Conservation (phyloP, 495 filamentous ascomycete genomes). For the Penicillium chermesinum region DNA sequence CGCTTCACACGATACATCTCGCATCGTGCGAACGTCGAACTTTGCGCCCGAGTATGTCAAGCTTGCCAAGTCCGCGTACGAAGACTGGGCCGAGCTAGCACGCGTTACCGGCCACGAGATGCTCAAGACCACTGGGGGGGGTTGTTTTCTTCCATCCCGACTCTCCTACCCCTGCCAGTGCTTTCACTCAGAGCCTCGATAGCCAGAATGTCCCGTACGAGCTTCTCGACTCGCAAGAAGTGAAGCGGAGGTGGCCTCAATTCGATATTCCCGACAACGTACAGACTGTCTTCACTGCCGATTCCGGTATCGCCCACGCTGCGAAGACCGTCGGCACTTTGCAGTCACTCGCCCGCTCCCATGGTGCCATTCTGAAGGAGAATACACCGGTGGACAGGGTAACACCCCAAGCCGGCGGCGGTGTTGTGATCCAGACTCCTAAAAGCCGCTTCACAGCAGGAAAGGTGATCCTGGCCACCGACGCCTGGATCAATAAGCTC, state of each 20-base stretch:
- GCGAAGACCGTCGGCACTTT: conserved; percentile 18
- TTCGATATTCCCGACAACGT: conserved; percentile 22
- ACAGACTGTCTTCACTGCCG: conserved; percentile 20
- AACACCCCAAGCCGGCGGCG: conserved; percentile 13
- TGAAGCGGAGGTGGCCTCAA: conserved; percentile 25
- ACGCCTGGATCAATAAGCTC: conserved; percentile 28
- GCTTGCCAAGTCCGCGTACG: conserved; percentile 16
- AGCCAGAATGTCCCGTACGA: conserved; percentile 20
- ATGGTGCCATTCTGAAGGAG: conserved; percentile 22
- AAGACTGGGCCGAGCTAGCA: conserved; percentile 19
- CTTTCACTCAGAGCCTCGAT: conserved; percentile 15
- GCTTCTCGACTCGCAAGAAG: conserved; percentile 18
- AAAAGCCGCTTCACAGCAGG: conserved; percentile 18
- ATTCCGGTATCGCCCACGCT: conserved; percentile 25
- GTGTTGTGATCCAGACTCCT: conserved; percentile 20
- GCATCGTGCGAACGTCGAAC: conserved; percentile 18
- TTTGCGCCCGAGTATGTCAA: conserved; percentile 10
- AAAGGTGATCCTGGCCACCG: conserved; percentile 25
- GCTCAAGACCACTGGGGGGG: conserved; percentile 14
- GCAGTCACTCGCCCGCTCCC: conserved; percentile 17
- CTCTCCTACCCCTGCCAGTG: conserved; percentile 3
- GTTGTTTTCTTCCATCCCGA: conserved; percentile 22
- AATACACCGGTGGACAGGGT: conserved; percentile 20
- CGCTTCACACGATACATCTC: conserved; percentile 19
- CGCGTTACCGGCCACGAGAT: conserved; percentile 10